Conservation (phyloP, 2,329 filamentous ascomycete species). For the Cercospora berteroae region DNA sequence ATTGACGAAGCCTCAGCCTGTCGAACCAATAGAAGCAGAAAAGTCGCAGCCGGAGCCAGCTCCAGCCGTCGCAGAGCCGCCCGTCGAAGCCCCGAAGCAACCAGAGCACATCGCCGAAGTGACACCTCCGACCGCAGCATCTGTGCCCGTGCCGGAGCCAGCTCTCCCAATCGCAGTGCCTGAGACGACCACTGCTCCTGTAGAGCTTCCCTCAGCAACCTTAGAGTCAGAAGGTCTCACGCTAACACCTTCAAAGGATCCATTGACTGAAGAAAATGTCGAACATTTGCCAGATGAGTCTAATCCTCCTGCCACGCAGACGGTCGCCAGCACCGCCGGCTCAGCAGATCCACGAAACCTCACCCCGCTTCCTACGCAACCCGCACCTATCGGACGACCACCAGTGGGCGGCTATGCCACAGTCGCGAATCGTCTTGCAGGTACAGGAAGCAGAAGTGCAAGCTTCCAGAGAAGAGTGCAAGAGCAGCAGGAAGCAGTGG, state of each 20-base stretch:
- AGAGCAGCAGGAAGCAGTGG: conserved; percentile 95
- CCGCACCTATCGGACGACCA: conserved; percentile 61
- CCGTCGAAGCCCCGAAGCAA: conserved; percentile 19
- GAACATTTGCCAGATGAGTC: conserved; percentile 85
- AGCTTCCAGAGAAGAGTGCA: conserved; percentile 83
- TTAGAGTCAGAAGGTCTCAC: conserved; percentile 17
- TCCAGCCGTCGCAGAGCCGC: conserved; percentile 18
- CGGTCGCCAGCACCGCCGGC: conserved; percentile 86
- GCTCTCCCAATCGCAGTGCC: conserved; percentile 4
- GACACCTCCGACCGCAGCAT: conserved; percentile 34
- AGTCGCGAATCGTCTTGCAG: conserved; percentile 77
- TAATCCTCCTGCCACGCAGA: conserved; percentile 71
- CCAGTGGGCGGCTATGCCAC: conserved; percentile 72
- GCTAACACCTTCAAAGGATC: conserved; percentile 70
- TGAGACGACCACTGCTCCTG: conserved; percentile 31
- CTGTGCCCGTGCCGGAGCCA: conserved; percentile 26
- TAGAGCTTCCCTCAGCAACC: conserved; percentile 19
- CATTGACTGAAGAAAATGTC: conserved; percentile 87
- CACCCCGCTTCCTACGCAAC: conserved; percentile 61
- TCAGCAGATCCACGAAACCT: conserved; percentile 73
- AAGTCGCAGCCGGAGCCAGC: conserved; percentile 27
- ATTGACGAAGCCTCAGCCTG: conserved; percentile 28
- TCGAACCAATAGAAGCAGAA: conserved; percentile 35
- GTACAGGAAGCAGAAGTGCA: conserved; percentile 62
- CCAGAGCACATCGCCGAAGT: conserved; percentile 20